phyloP scores from a whole-genome alignment of 2,329 filamentous ascomycete species.

The Mycocentrospora acerina region DNA sequence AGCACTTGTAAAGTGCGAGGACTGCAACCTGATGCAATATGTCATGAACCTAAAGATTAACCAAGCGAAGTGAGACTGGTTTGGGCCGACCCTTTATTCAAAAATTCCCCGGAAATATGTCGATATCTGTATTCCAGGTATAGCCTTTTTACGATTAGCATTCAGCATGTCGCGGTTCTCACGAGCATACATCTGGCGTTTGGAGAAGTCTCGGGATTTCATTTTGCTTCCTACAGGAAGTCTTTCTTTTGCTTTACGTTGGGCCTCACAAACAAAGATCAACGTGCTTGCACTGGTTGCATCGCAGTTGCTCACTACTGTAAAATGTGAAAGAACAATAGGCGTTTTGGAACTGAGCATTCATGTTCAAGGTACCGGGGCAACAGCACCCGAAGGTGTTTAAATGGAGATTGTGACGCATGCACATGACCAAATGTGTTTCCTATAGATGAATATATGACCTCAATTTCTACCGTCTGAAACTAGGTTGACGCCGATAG shows the following conservation, averaged over 20 bases:
- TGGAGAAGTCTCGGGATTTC: conserved; percentile 1
- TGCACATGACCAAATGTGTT: conserved; percentile 2
- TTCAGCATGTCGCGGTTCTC: conserved; percentile 1
- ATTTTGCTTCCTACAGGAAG: not conserved
- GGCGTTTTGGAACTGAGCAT: conserved; percentile 7
- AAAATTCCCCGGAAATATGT: conserved; percentile 4
- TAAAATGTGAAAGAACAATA: conserved; percentile 8
- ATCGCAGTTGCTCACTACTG: conserved; percentile 4
- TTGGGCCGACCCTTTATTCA: not conserved
- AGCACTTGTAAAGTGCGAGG: conserved; percentile 49
- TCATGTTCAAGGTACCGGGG: conserved; percentile 8
- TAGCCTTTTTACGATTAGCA: not conserved
- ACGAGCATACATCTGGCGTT: conserved; percentile 18
- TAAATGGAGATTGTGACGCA: not conserved
- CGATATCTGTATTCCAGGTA: not conserved
- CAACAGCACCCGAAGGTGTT: conserved; percentile 14
- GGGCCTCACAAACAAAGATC: too few species aligned
- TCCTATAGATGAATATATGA: conserved; percentile 2
- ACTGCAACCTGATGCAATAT: conserved; percentile 49
- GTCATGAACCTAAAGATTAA: conserved; percentile 45
- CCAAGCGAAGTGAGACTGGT: conserved; percentile 19
- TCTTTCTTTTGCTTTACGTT: too few species aligned
- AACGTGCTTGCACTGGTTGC: not conserved
- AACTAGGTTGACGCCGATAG: too few species aligned
- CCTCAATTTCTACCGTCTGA: too few species aligned